Percentiles rank a stretch among this genome's conserved stretches.
Evolutionary conservation across 768 basidiomycete species (phyloP).

Genomic region (Hortiboletus campestris): DNA sequence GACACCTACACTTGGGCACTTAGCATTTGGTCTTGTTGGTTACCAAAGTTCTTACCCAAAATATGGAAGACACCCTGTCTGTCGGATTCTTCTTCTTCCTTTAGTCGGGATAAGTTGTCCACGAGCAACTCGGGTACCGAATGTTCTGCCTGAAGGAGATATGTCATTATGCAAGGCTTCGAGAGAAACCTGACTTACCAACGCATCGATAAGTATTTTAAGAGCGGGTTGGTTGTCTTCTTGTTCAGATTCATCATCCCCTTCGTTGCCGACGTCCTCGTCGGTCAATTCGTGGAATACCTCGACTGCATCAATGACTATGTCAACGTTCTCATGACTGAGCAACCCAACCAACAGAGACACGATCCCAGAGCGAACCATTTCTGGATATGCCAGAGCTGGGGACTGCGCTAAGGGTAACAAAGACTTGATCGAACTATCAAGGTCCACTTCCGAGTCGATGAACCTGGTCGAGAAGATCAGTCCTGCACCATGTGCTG

Average conservation of each 20-base stretch:
- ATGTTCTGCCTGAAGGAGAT: conserved; percentile 61
- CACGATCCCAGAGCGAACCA: conserved; percentile 74
- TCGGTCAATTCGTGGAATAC: conserved; percentile 93
- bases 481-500: background rate
- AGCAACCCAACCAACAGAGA: conserved; percentile 77
- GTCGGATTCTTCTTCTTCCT: conserved; percentile 89
- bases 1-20: conserved; percentile 51
- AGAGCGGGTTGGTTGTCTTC: conserved; percentile 63
- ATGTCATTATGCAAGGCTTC: background rate
- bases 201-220: conserved; percentile 67
- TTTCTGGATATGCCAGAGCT: conserved; percentile 81
- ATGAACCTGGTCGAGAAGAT: conserved; percentile 71
- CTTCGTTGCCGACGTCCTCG: conserved; percentile 87
- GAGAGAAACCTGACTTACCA: conserved; percentile 52
- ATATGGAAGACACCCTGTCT: conserved; percentile 91
- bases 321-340: conserved; percentile 95
- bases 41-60: conserved; percentile 50
- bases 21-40: background rate
- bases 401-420: conserved; percentile 89
- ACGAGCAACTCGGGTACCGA: conserved; percentile 87
- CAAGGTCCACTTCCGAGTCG: conserved; percentile 96
- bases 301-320: conserved; percentile 93
- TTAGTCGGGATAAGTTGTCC: conserved; percentile 83
- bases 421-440: conserved; percentile 79
- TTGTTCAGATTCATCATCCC: conserved; percentile 62